Conservation (phyloP, 1,139 yeast genomes). For the Saccharomyces hybrid region DNA sequence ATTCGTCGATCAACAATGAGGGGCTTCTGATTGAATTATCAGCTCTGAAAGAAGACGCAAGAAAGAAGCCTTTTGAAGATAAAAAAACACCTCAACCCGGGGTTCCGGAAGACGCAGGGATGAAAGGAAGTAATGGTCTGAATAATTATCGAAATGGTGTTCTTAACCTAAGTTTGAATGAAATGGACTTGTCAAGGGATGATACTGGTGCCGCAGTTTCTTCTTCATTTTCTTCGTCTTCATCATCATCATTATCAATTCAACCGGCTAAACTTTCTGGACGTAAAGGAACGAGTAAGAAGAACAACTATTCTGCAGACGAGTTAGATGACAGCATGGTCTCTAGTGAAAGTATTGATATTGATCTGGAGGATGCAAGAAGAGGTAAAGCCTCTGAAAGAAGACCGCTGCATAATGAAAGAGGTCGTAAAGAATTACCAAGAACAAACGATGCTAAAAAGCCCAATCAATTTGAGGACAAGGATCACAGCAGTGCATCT, state of each 20-base stretch:
- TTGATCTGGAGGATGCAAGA: constrained; percentile 22
- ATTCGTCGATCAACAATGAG: constrained; percentile 6
- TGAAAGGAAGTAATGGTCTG: constrained; percentile 5
- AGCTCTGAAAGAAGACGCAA: constrained; percentile 6
- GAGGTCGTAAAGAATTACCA: not conserved
- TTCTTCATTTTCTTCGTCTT: not conserved
- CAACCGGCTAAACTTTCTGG: constrained; percentile 9
- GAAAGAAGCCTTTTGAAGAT: not conserved
- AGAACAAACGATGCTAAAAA: not conserved
- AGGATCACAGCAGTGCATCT: constrained; percentile 4
- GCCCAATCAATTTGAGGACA: not conserved
- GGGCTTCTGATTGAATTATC: constrained; percentile 12
- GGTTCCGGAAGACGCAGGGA: not conserved
- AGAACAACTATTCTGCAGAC: constrained; percentile 5
- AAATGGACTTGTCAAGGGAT: constrained; percentile 16
- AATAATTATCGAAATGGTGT: constrained; percentile 5
- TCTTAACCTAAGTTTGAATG: constrained; percentile 20
- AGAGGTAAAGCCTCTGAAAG: constrained; percentile 8
- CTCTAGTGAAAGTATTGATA: constrained; percentile 29
- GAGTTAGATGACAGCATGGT: constrained; percentile 13
- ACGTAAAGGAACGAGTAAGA: constrained; percentile 6
- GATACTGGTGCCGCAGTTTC: not conserved
- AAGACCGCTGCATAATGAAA: constrained; percentile 5
- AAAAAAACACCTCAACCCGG: not conserved
- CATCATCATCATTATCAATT: not conserved